A percentile compares a stretch with the other conserved stretches of the same genome.
These are phyloP conservation scores for Ilyonectria destructans DNA, from an alignment of 2,329 filamentous ascomycete species.

Conservation along the genomic window DNA sequence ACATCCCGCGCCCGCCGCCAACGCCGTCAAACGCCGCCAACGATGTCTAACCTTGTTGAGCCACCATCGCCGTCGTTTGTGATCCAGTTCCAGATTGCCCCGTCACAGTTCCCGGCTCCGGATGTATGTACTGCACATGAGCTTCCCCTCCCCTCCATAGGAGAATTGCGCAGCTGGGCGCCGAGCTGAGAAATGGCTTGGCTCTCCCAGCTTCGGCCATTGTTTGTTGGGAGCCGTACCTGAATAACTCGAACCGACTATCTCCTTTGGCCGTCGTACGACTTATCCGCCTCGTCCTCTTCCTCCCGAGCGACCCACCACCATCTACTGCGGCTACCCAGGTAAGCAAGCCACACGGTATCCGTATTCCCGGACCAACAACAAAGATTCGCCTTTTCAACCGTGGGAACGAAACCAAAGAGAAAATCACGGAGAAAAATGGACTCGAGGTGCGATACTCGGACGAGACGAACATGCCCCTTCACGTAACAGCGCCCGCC, in stretches of 20 bases:
- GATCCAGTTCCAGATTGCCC: constrained; percentile 7
- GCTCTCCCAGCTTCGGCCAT: constrained; percentile 3
- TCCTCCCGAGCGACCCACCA: constrained; percentile 20
- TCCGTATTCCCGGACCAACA: constrained; percentile 1
- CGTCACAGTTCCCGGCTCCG: not conserved
- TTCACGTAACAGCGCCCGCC: constrained; percentile 7
- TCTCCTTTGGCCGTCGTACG: constrained; percentile 27
- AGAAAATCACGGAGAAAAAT: not conserved
- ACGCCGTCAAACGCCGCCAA: constrained; percentile 1
- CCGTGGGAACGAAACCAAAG: not conserved
- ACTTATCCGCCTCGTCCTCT: constrained; percentile 17
- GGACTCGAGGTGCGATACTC: not conserved
- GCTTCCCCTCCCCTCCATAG: no score
- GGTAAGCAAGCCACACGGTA: constrained; percentile 5
- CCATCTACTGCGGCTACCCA: constrained; percentile 6
- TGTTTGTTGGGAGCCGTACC: not conserved
- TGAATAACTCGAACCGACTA: constrained; percentile 11
- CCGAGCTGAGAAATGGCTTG: not conserved
- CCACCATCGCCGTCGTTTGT: constrained; percentile 19
- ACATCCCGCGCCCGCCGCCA: constrained; percentile 20
- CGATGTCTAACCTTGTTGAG: constrained; percentile 22
- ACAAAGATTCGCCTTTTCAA: constrained; percentile 1
- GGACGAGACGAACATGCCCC: not conserved
- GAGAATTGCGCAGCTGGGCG: not conserved
- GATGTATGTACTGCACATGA: not conserved